Evolutionary conservation across 2,329 filamentous ascomycete species (phyloP), one percentile per base, ranked within the genome.

Genomic region (Alternaria angustiovoidea): DNA sequence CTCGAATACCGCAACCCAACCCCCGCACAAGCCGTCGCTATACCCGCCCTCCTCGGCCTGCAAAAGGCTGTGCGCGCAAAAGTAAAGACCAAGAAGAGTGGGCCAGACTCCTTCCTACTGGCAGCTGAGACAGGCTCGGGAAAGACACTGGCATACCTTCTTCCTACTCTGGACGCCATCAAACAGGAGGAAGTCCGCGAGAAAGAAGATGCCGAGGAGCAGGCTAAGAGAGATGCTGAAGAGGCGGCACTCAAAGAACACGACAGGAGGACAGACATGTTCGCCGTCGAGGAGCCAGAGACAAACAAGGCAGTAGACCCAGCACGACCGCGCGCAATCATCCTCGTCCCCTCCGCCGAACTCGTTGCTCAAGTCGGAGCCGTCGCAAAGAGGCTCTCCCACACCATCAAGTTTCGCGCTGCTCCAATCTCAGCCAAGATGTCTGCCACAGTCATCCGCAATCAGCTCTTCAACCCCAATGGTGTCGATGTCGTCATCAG

Each of bases 51-150:
- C 8, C 81, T 97, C 47, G 87, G 88, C 14, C 82, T 88, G 70
- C 75, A 83, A 22, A 76, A 78, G 20, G 79, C 69, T 41, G 61
- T 57, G 73, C 71, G 73, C 59, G 77, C 74, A 41, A 64, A 63
- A 42, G 54, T 71, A 38, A 66, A 62, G 5, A 56, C 75, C 3
- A 73, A 70, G 52, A 63, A 59, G 71, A 74, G 74, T 65, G 79
- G 65, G n/a, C 84, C 86, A 72, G 82, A 88, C 54, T 84, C 88
- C 53, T 97, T 92, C 74, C 84, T 99, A 12, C 84, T 99, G 51
- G 95, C 95, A 4, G 95, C 95, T 11, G 95, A 99, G 82, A 99
- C 95, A 0, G 95, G 95, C 12, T 98, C 95, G 0, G 95, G 95
- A 61, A 99, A 99, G 83, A 99, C 95, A 1, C 83, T 99, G 63